phyloP scores from a whole-genome alignment of 306 rosid genomes.

The Fagus sylvatica region DNA sequence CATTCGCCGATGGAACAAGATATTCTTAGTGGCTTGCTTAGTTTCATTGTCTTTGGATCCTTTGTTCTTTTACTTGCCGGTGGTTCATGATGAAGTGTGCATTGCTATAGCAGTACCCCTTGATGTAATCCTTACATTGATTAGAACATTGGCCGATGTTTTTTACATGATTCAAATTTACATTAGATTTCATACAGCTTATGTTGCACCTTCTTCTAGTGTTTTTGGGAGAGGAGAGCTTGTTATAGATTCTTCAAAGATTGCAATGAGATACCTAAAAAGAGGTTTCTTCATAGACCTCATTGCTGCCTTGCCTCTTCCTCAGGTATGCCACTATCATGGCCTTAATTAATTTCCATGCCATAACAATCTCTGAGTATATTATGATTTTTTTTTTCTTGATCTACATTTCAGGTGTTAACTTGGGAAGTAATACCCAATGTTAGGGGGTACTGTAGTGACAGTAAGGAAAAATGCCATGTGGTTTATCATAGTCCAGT shows the following conservation, averaged over 20 bases:
- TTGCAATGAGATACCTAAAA: constrained; percentile 36
- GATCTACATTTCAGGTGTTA: constrained; percentile 76
- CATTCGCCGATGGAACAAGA: constrained; percentile 46
- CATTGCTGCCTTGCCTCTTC: constrained; percentile 58
- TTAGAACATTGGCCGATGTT: constrained; percentile 46
- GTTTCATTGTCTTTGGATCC: constrained; percentile 60
- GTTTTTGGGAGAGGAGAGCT: constrained; percentile 69
- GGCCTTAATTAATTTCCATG: background rate
- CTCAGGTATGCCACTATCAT: constrained; percentile 39
- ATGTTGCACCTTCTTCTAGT: constrained; percentile 56
- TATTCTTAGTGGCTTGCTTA: constrained; percentile 43
- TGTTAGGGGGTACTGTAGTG: constrained; percentile 75
- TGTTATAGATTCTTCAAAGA: constrained; percentile 50
- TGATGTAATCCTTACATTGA: constrained; percentile 41
- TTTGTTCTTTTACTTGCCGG: constrained; percentile 54
- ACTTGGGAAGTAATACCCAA: constrained; percentile 83
- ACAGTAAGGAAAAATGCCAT: constrained; percentile 73
- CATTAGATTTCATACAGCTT: constrained; percentile 49
- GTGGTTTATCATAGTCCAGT: constrained; percentile 74
- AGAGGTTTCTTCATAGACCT: constrained; percentile 44
- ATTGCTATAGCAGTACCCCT: constrained; percentile 37
- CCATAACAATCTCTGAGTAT: background rate
- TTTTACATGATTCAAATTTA: constrained; percentile 51
- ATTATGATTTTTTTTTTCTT: background rate
- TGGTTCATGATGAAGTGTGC: constrained; percentile 32